A percentile compares a stretch with the other conserved stretches of the same genome.
Evolutionary conservation across 352 stramenopile genomes (phyloP).

Genomic region (Blastocystis hominis): DNA sequence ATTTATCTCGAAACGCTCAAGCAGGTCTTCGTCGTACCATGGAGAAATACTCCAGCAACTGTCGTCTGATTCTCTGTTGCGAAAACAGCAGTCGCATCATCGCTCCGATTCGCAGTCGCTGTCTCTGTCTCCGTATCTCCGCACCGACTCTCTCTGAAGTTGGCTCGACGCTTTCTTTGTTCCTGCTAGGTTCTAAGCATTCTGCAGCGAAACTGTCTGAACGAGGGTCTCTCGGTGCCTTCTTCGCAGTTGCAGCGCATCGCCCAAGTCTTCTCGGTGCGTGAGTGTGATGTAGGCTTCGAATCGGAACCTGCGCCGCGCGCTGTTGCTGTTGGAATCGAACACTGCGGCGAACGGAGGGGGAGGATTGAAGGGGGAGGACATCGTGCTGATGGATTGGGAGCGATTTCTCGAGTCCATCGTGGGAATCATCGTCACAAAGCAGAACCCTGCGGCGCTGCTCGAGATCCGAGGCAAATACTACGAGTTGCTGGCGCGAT

Average conservation of each 20-base stretch:
- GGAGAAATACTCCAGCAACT: constrained; percentile 87
- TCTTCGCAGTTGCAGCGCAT: constrained; percentile 62
- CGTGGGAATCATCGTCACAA: constrained; percentile 80
- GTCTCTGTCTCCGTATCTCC: constrained; percentile 82
- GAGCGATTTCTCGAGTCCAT: constrained; percentile 89
- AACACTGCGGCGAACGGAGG: constrained; percentile 65
- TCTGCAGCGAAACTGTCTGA: constrained; percentile 72
- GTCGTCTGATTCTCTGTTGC: constrained; percentile 90
- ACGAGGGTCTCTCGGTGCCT: constrained; percentile 79
- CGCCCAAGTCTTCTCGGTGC: not conserved
- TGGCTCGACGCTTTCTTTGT: not conserved
- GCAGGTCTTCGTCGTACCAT: constrained; percentile 89
- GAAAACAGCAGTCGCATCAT: constrained; percentile 91
- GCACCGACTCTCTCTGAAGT: constrained; percentile 80
- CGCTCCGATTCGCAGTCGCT: constrained; percentile 87
- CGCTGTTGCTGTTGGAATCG: constrained; percentile 91
- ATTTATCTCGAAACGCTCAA: constrained; percentile 90
- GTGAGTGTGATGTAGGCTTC: constrained; percentile 65
- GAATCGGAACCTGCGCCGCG: constrained; percentile 85
- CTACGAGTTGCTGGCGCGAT: constrained; percentile 95
- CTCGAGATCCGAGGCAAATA: constrained; percentile 85
- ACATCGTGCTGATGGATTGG: constrained; percentile 82
- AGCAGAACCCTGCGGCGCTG: constrained; percentile 84
- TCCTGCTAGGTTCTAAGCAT: constrained; percentile 60
- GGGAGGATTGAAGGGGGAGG: constrained; percentile 58